Evolutionary conservation across 2,329 filamentous ascomycete species (phyloP).

Genomic region (Emydomyces testavorans): DNA sequence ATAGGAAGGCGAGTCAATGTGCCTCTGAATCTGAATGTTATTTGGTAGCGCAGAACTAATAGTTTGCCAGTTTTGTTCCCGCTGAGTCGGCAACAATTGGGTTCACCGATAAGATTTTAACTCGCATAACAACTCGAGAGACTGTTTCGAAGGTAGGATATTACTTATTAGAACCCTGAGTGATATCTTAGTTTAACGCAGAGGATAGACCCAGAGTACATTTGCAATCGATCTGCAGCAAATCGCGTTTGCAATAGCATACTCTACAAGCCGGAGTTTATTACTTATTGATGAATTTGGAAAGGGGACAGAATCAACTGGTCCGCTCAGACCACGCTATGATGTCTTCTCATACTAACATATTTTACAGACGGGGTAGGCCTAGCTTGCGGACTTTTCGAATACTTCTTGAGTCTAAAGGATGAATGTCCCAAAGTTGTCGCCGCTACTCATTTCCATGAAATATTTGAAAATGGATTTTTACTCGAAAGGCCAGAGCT

Average conservation of each 20-base stretch:
- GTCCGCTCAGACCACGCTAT: slow-evolving; percentile 21
- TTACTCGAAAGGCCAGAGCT: slow-evolving; percentile 38
- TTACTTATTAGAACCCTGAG: neutral
- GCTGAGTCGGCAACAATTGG: slow-evolving; percentile 66
- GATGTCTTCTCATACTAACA: neutral
- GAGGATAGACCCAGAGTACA: slow-evolving; percentile 47
- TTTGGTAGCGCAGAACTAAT: slow-evolving; percentile 10
- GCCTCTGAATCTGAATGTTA: neutral
- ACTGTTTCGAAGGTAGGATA: slow-evolving; percentile 46
- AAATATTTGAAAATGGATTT: slow-evolving; percentile 43
- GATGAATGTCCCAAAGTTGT: slow-evolving; percentile 47
- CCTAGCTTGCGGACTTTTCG: slow-evolving; percentile 50
- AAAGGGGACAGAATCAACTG: slow-evolving; percentile 53
- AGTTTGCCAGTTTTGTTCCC: slow-evolving; percentile 60
- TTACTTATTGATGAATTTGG: slow-evolving; percentile 90
- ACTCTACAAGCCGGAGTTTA: slow-evolving; percentile 64
- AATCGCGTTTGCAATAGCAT: slow-evolving; percentile 61
- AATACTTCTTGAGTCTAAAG: slow-evolving; percentile 43
- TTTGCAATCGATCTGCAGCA: slow-evolving; percentile 83
- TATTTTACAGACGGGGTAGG: slow-evolving; percentile 47
- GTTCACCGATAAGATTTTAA: slow-evolving; percentile 84
- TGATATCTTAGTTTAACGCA: slow-evolving; percentile 4
- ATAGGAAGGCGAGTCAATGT: slow-evolving; percentile 47
- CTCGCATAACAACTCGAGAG: slow-evolving; percentile 65
- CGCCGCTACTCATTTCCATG: slow-evolving; percentile 53